These are phyloP conservation scores for Coniella vitis DNA, from an alignment of 2,329 filamentous ascomycete genomes.

Conservation along the genomic window DNA sequence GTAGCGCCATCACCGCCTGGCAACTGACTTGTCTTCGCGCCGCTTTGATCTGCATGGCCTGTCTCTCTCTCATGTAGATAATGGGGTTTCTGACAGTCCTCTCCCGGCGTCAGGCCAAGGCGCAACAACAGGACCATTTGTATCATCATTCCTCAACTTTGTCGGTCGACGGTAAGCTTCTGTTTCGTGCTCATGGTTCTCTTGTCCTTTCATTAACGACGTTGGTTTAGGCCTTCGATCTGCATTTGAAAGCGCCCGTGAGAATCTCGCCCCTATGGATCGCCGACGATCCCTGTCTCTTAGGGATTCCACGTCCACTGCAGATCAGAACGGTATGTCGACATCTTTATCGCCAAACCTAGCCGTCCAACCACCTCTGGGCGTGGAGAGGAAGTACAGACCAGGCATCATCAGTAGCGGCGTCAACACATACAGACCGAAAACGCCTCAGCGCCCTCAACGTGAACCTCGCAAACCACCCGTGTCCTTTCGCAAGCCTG, in stretches of 20 bases:
- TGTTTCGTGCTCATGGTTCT: neutral
- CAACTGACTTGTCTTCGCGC: neutral
- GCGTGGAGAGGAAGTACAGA: constrained; percentile 30
- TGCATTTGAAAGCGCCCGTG: constrained; percentile 20
- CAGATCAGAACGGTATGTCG: constrained; percentile 16
- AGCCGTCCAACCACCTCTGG: neutral
- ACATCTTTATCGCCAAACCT: constrained; percentile 19
- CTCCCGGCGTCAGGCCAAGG: constrained; percentile 23
- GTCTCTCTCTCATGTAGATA: constrained; percentile 9
- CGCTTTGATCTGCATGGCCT: neutral
- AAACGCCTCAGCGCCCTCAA: neutral
- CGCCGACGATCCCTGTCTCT: neutral
- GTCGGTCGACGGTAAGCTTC: constrained; percentile 1
- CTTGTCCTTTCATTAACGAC: neutral
- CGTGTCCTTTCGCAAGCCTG: constrained; percentile 16
- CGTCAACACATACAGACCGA: constrained; percentile 1
- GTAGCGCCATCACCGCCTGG: neutral
- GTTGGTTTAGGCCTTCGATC: neutral
- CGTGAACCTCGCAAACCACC: constrained; percentile 13
- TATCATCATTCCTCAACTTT: neutral
- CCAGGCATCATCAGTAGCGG: constrained; percentile 1
- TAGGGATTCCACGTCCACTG: constrained; percentile 16
- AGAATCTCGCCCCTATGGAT: neutral
- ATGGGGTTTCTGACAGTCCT: constrained; percentile 32
- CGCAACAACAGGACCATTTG: constrained; percentile 3